phyloP scores from a whole-genome alignment of 1,139 yeast genomes.

The Candida tropicalis region DNA sequence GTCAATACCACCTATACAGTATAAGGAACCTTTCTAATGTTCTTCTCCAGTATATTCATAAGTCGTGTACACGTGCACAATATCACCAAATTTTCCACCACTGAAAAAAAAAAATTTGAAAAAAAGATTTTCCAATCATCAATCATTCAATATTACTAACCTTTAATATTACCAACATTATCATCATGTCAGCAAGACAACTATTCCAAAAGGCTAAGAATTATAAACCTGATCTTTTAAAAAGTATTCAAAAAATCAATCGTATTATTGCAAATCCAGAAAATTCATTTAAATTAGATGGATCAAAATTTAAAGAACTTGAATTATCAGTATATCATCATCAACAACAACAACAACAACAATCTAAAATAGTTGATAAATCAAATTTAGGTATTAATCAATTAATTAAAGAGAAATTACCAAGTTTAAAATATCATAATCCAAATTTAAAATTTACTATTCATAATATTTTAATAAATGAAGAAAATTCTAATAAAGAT shows the following conservation, averaged over 20 bases:
- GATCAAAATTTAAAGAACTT: conserved; percentile 26
- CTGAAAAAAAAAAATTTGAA: background rate
- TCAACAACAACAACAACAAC: too few relatives aligned
- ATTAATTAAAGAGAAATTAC: conserved; percentile 76
- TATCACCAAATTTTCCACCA: too few relatives aligned
- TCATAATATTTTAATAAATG: conserved; percentile 44
- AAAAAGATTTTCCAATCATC: background rate
- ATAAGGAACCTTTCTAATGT: too few relatives aligned
- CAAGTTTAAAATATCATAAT: conserved; percentile 81
- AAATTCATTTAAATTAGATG: conserved; percentile 37
- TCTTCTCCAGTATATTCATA: too few relatives aligned
- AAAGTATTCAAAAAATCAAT: conserved; percentile 40
- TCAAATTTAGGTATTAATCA: conserved; percentile 42
- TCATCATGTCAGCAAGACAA: background rate
- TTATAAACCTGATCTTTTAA: conserved; percentile 12
- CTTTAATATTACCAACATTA: background rate
- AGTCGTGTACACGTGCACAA: too few relatives aligned
- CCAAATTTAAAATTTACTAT: conserved; percentile 68
- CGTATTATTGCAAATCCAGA: conserved; percentile 40
- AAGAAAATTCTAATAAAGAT: conserved; percentile 38
- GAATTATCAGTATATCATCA: conserved; percentile 24
- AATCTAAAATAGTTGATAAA: conserved; percentile 20
- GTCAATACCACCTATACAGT: too few relatives aligned
- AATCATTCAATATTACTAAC: background rate
- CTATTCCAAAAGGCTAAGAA: conserved; percentile 1